Base-by-base conservation (phyloP, 2,329 filamentous ascomycete genomes). In the Chrysosporium queenslandicum region DNA sequence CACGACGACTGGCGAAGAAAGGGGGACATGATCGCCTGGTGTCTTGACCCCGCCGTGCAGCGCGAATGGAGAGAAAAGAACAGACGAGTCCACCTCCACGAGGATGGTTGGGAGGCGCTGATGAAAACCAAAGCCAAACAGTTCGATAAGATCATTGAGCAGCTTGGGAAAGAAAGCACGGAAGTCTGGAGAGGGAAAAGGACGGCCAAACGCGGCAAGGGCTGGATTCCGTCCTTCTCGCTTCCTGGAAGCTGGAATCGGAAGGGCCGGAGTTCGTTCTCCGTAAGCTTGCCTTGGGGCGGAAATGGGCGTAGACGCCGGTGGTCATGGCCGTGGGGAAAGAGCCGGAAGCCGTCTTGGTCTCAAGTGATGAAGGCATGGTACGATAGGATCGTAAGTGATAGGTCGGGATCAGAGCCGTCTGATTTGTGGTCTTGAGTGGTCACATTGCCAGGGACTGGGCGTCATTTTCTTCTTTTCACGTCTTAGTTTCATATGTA, bases 1-100 rank as follows among this genome's bases (percentile, higher is more conserved):
- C 80, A 83, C 62, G 81, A 83, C 59, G 81, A 84, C 64, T 71
- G 68, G 70, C 73, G 81, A 52, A 71, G 81, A 50, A 67, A 67
- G 20, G 81, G 81, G n/a, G 80, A 83, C 65, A 74, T 84, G 29
- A 64, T 83, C 18, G 78, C 82, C 23, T 83, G 78, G 78, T 80
- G 74, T 52, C 61, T 73, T 1, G 68, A 72, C 39, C 55, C 63
- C 0, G 47, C 52, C 4, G 63, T 68, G 41, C 69, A 71, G 54
- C 59, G 61, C 29, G 56, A 59, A 21, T 71, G 68, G 68, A 63
- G 63, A n/a, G 53, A 60, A 7, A 46, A 60, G 21, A 63, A 58
- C n/a, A 59, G 30, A 27, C 47, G 37, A 4, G 30, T 48, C 14
- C 42, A 47, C 12, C 34, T 32, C 18, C 36, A 37, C 37, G 42